Conservation (phyloP, 805 yeast species). For the Lachancea sp. region DNA sequence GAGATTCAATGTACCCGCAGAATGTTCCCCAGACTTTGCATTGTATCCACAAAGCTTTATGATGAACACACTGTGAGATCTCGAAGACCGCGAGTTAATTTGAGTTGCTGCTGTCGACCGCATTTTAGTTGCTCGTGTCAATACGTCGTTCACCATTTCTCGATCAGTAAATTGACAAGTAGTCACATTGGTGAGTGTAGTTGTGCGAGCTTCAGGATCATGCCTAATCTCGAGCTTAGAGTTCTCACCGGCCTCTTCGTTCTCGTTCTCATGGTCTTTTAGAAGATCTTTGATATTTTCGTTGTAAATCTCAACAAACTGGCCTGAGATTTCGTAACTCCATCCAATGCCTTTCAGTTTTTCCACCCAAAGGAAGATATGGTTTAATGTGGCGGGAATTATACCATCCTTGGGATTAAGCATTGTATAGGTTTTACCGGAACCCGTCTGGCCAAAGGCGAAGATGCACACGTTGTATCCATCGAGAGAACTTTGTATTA, state of each 20-base stretch:
- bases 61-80: conserved; percentile 83
- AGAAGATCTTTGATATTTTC: conserved; percentile 72
- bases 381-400: conserved; percentile 67
- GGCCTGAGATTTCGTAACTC: conserved; percentile 58
- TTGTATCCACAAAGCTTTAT: conserved; percentile 54
- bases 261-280: conserved; percentile 18
- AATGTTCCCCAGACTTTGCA: conserved; percentile 39
- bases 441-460: conserved; percentile 96
- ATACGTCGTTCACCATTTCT: conserved; percentile 42
- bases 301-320: conserved; percentile 85
- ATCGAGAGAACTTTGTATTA: conserved; percentile 79
- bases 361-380: conserved; percentile 55
- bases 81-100: conserved; percentile 76
- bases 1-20: conserved; percentile 63
- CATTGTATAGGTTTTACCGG: conserved; percentile 95
- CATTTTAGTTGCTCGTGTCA: conserved; percentile 50
- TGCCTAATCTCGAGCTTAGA: conserved; percentile 60
- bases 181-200: conserved; percentile 56
- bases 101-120: conserved; percentile 78
- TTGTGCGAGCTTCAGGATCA: conserved; percentile 46
- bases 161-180: conserved; percentile 41
- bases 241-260: conserved; percentile 1
- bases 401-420: conserved; percentile 64
- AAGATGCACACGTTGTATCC: conserved; percentile 90
- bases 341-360: conserved; percentile 50